Percentiles rank a stretch among this genome's conserved stretches.
Evolutionary conservation across 176 grass and related monocot genomes (phyloP).

Genomic region (Lolium multiflorum): DNA sequence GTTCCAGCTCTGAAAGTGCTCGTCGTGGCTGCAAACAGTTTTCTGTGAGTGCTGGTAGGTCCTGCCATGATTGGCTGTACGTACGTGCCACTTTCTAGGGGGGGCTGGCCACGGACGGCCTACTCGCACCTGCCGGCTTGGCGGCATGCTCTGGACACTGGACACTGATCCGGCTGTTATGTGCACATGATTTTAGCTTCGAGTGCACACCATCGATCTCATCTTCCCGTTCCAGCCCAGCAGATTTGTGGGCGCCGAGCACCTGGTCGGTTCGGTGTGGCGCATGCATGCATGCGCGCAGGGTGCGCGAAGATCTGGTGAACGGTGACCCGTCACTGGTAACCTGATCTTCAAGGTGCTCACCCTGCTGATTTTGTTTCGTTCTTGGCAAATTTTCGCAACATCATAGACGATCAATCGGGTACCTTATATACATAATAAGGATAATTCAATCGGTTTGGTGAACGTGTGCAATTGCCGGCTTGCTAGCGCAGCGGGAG

Average conservation of each 20-base stretch:
- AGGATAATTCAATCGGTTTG: no score
- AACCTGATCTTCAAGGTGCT: not conserved
- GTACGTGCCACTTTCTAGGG: not conserved
- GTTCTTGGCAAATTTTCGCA: not conserved
- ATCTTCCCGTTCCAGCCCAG: not conserved
- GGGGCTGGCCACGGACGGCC: not conserved
- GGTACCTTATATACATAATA: no score
- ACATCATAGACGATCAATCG: not conserved
- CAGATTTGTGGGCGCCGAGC: conserved; percentile 11
- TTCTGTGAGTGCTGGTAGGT: not conserved
- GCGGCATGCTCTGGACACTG: not conserved
- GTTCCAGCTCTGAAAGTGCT: not conserved
- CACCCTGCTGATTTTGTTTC: not conserved
- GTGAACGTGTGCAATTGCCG: no score
- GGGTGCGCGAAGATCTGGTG: not conserved
- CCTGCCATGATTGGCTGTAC: not conserved
- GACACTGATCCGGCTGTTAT: not conserved
- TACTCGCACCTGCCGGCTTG: not conserved
- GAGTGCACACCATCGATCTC: conserved; percentile 40
- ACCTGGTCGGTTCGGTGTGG: not conserved
- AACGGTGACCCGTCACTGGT: not conserved
- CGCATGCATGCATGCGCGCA: no score
- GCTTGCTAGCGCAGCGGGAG: not conserved
- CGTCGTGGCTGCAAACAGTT: no score
- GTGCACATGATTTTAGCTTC: conserved; percentile 52